Conservation (phyloP, 352 stramenopile species). For the Pythium dissimile region DNA sequence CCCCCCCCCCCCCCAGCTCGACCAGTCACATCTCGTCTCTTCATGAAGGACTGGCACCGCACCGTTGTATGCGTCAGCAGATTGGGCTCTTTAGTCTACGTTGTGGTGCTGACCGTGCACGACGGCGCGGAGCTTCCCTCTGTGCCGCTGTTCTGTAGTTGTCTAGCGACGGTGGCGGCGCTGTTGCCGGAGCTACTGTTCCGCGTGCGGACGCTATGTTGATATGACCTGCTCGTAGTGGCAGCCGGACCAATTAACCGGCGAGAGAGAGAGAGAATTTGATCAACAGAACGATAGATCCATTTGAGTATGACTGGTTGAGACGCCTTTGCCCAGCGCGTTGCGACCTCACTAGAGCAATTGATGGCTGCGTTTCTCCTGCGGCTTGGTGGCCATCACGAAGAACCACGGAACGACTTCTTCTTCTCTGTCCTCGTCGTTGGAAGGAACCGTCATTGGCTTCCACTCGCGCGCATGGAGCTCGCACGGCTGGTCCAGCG, state of each 20-base stretch:
- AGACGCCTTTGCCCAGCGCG: too few relatives aligned
- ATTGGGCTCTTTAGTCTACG: too few relatives aligned
- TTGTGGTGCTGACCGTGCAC: too few relatives aligned
- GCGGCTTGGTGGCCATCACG: constrained; percentile 15
- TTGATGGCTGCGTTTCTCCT: neutral
- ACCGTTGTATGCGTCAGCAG: too few relatives aligned
- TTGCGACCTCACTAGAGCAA: too few relatives aligned
- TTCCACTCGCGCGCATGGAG: constrained; percentile 45
- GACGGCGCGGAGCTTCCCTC: too few relatives aligned
- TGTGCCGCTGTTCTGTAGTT: neutral
- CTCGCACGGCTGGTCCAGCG: constrained; percentile 19
- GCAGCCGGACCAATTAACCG: neutral
- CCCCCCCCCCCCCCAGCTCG: too few relatives aligned
- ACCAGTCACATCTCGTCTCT: too few relatives aligned
- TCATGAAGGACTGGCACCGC: too few relatives aligned
- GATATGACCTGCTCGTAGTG: neutral
- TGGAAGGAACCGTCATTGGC: constrained; percentile 1
- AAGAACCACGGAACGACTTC: constrained; percentile 30
- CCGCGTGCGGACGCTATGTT: neutral
- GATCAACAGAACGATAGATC: too few relatives aligned
- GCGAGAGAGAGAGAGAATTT: too few relatives aligned
- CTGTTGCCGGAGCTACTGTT: neutral
- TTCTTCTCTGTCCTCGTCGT: constrained; percentile 1
- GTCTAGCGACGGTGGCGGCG: neutral
- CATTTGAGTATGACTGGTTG: neutral